Percentiles rank a stretch among this genome's conserved stretches.
phyloP scores from a whole-genome alignment of 495 filamentous ascomycete genomes.

The Penicillium steckii region DNA sequence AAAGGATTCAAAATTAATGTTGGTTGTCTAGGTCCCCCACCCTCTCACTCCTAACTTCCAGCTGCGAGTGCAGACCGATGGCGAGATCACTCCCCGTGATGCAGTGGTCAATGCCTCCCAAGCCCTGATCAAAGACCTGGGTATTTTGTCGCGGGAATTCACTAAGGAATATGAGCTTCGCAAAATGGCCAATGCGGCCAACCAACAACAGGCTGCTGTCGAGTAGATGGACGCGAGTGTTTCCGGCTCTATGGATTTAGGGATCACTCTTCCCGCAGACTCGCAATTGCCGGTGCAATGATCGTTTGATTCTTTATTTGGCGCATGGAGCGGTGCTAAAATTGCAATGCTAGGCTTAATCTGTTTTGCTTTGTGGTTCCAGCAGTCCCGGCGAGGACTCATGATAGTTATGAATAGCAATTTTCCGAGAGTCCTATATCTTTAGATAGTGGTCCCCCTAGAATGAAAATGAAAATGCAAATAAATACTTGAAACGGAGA shows the following conservation, averaged over 20 bases:
- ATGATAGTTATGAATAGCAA: conserved; percentile 6
- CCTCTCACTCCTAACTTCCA: conserved; percentile 82
- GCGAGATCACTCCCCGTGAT: conserved; percentile 78
- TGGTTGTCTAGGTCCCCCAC: conserved; percentile 62
- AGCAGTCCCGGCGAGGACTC: conserved; percentile 11
- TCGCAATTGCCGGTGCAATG: background rate
- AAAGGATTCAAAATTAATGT: conserved; percentile 8
- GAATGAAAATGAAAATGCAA: background rate
- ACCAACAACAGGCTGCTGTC: conserved; percentile 37
- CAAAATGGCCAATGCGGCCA: conserved; percentile 72
- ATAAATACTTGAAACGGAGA: too few species aligned
- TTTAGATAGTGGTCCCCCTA: background rate
- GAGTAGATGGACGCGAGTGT: conserved; percentile 21
- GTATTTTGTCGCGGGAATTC: conserved; percentile 77
- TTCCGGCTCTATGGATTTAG: too few species aligned
- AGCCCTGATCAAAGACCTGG: conserved; percentile 74
- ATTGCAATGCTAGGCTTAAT: conserved; percentile 4
- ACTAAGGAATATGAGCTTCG: conserved; percentile 93
- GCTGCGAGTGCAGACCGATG: conserved; percentile 91
- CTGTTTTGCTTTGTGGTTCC: conserved; percentile 5
- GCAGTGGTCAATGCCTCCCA: conserved; percentile 77
- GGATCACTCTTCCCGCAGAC: too few species aligned
- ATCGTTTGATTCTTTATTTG: conserved; percentile 3
- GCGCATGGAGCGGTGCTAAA: conserved; percentile 14
- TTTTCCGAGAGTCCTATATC: background rate